These are phyloP conservation scores for Aspergillus brasiliensis DNA, from an alignment of 2,329 filamentous ascomycete species.

Conservation along the genomic window DNA sequence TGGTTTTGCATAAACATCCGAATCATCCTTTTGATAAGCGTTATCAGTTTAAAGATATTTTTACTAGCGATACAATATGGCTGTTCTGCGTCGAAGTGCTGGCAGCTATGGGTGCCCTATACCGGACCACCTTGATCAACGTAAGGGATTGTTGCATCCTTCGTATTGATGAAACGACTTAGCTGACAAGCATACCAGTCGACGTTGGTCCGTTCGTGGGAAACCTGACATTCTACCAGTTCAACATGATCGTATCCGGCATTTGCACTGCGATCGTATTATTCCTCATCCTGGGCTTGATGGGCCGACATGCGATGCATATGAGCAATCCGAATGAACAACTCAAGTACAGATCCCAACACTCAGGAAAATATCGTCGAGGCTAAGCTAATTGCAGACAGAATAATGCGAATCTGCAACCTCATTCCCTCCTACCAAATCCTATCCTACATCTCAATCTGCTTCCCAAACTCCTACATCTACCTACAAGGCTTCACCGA, in stretches of 20 bases:
- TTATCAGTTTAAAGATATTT: too few species aligned
- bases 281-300: conserved; percentile 33
- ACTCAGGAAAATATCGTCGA: neutral
- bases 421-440: conserved; percentile 47
- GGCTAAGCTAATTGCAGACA: conserved; percentile 3
- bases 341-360: conserved; percentile 35
- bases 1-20: too few species aligned
- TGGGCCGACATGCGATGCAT: conserved; percentile 41
- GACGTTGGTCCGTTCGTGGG: conserved; percentile 16
- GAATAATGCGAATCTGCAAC: conserved; percentile 47
- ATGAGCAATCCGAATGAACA: conserved; percentile 48
- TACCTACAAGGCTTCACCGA: conserved; percentile 46
- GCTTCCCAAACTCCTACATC: conserved; percentile 40
- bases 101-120: too few species aligned
- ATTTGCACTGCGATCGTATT: conserved; percentile 35
- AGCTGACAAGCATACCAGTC: too few species aligned
- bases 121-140: too few species aligned
- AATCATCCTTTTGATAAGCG: too few species aligned
- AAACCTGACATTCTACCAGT: conserved; percentile 31
- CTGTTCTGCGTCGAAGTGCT: too few species aligned
- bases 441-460: conserved; percentile 43
- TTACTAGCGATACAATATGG: too few species aligned
- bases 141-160: too few species aligned
- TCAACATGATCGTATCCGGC: conserved; percentile 44
- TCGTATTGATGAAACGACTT: too few species aligned